These are phyloP conservation scores for Kondoa malvinella DNA, from an alignment of 768 basidiomycete genomes.

Conservation along the genomic window DNA sequence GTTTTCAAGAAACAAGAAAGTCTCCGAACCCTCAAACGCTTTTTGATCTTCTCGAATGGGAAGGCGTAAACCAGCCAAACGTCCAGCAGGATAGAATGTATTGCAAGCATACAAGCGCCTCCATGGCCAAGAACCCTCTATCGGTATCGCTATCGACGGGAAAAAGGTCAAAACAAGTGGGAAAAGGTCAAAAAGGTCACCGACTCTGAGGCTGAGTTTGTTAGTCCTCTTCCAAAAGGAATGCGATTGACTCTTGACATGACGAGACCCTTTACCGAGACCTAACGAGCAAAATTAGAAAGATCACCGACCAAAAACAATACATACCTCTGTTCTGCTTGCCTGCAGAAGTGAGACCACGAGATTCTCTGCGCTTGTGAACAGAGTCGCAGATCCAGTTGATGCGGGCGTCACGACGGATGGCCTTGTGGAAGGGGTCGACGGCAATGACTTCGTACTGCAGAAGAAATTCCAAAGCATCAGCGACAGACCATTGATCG, in stretches of 20 bases:
- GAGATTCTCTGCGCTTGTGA: conserved; percentile 94
- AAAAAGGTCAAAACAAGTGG: not conserved
- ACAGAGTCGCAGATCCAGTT: conserved; percentile 98
- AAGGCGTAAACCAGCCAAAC: no score
- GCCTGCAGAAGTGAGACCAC: conserved; percentile 89
- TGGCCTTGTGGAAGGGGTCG: conserved; percentile 86
- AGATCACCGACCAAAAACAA: conserved; percentile 90
- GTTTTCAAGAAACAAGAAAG: no score
- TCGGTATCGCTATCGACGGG: not conserved
- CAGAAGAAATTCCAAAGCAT: no score
- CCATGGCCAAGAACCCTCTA: not conserved
- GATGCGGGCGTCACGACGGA: conserved; percentile 90
- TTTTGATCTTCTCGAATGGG: no score
- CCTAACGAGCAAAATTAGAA: conserved; percentile 74
- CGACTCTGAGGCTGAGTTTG: not conserved
- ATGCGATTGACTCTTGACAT: no score
- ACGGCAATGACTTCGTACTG: conserved; percentile 98
- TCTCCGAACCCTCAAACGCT: no score
- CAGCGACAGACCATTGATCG: no score
- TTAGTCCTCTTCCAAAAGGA: conserved; percentile 47
- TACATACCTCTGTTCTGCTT: conserved; percentile 96
- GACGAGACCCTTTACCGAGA: conserved; percentile 37
- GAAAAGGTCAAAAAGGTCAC: not conserved
- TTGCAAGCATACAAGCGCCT: not conserved
- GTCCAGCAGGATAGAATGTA: not conserved